Percentiles rank a stretch among this genome's conserved stretches.
Evolutionary conservation across 192 early-diverging fungal species (phyloP).

Genomic region (Coemansia sp.): DNA sequence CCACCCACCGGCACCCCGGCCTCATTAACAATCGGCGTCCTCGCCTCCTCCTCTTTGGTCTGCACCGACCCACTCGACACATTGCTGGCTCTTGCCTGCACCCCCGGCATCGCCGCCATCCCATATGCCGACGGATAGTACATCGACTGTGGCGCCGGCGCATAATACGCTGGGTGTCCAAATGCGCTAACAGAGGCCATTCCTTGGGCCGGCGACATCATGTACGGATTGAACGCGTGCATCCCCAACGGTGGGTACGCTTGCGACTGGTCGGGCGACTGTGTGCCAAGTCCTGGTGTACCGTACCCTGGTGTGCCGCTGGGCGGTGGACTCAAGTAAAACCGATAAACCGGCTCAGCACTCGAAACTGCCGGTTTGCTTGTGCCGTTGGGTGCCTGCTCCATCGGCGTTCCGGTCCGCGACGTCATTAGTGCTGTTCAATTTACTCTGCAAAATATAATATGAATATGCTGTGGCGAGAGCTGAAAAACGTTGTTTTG

Average conservation of each 20-base stretch:
- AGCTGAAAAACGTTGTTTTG: slow-evolving; percentile 10
- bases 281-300: slow-evolving; percentile 2
- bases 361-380: slow-evolving; percentile 13
- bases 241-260: slow-evolving; percentile 40
- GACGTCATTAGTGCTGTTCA: slow-evolving; percentile 17
- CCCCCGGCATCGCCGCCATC: slow-evolving; percentile 11
- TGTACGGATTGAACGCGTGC: slow-evolving; percentile 31
- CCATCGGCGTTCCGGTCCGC: slow-evolving; percentile 39
- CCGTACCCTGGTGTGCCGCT: background rate
- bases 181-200: slow-evolving; percentile 40
- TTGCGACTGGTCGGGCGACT: slow-evolving; percentile 21
- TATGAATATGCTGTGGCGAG: background rate
- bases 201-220: slow-evolving; percentile 22
- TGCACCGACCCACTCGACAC: slow-evolving; percentile 13
- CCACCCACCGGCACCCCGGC: slow-evolving; percentile 35
- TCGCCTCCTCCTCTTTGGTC: slow-evolving; percentile 7
- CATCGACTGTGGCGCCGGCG: slow-evolving; percentile 29
- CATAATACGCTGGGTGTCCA: slow-evolving; percentile 40
- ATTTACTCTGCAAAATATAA: background rate
- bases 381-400: slow-evolving; percentile 10
- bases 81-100: slow-evolving; percentile 31
- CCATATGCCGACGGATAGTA: slow-evolving; percentile 41
- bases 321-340: slow-evolving; percentile 52
- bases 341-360: slow-evolving; percentile 45
- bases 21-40: slow-evolving; percentile 38